Evolutionary conservation across 768 basidiomycete genomes (phyloP).

Genomic region (Amanita rimosa): DNA sequence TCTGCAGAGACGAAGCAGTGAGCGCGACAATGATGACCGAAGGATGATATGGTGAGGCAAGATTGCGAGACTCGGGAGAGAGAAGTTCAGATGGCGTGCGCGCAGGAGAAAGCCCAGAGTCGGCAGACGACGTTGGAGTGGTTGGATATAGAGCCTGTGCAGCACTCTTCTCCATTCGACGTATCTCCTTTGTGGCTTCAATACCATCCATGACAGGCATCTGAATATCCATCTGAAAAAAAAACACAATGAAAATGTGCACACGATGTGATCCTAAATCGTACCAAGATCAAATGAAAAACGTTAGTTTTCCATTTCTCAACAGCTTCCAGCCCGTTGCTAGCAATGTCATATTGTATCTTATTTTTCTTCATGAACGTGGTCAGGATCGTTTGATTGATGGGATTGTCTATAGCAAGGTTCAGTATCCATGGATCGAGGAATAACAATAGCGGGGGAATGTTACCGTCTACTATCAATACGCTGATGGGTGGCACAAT

Average conservation of each 20-base stretch:
- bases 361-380: slow-evolving; percentile 95
- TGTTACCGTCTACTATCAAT: slow-evolving; percentile 95
- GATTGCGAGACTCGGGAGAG: slow-evolving; percentile 33
- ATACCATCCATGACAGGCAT: slow-evolving; percentile 99
- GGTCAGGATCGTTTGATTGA: slow-evolving; percentile 96
- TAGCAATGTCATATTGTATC: slow-evolving; percentile 90
- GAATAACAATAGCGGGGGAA: slow-evolving; percentile 9
- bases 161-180: slow-evolving; percentile 65
- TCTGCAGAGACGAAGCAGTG: slow-evolving; percentile 91
- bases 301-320: slow-evolving; percentile 88
- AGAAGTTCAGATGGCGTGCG: slow-evolving; percentile 45
- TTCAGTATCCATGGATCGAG: slow-evolving; percentile 8
- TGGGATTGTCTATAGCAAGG: slow-evolving; percentile 75
- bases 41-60: slow-evolving; percentile 66
- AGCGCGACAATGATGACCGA: slow-evolving; percentile 99
- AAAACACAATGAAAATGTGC: slow-evolving; percentile 5
- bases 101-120: slow-evolving; percentile 19
- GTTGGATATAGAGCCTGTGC: slow-evolving; percentile 55
- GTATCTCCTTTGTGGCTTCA: slow-evolving; percentile 91
- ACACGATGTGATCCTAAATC: slow-evolving; percentile 15
- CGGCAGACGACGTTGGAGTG: slow-evolving; percentile 51
- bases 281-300: slow-evolving; percentile 91
- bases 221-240: slow-evolving; percentile 95
- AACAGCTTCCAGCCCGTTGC: slow-evolving; percentile 92
- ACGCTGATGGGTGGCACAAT: slow-evolving; percentile 97